Evolutionary conservation across 208 protist genomes (phyloP), one percentile per base, ranked within the genome.

Genomic region (Acanthamoeba castellanii): DNA sequence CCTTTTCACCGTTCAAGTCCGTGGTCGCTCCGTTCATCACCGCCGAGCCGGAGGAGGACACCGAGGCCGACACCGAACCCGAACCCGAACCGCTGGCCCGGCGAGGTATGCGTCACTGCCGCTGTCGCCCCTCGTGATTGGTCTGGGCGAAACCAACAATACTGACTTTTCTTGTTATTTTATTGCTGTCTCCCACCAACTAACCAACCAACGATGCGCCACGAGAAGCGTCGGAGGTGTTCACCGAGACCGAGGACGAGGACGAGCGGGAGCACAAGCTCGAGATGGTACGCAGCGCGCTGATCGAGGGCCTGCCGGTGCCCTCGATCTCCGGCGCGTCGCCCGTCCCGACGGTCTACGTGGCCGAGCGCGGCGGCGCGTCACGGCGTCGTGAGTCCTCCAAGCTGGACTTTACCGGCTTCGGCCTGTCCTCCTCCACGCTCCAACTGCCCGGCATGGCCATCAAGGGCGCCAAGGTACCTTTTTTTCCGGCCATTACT

Each of bases 201-300:
- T 3, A 42, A 42, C 37, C 37, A 42, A 42, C 37, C 37, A 42
- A 42, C 37, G 2, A 57, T 13, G 3, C 16, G 7, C 50, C 13
- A 42, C 9, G 3, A n/a, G 30, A 16, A 47, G 13, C 4, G 27
- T 20, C 27, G 11, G 70, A 34, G 37, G 70, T n/a, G 70, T 78
- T 45, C 30, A 45, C 70, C 16, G 70, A 78, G 70, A 78, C 70
- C 5, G 70, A 78, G 13, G 70, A 78, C 70, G 70, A 78, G 70
- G 70, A 78, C 6, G 70, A 78, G 37, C 70, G 70, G 8, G 70
- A 78, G 37, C 70, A 45, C 70, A 78, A 78, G 70, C n/a, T 78
- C 30, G 30, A 45, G 70, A 32, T 45, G 70, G 70, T 78, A 8
- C 70, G 70, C 37, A 78, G 70, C 70, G 70, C 70, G 34, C 32